A percentile compares a stretch with the other conserved stretches of the same genome.
These are phyloP conservation scores for Tricholoma matsutake DNA, from an alignment of 768 basidiomycete genomes.

Conservation along the genomic window DNA sequence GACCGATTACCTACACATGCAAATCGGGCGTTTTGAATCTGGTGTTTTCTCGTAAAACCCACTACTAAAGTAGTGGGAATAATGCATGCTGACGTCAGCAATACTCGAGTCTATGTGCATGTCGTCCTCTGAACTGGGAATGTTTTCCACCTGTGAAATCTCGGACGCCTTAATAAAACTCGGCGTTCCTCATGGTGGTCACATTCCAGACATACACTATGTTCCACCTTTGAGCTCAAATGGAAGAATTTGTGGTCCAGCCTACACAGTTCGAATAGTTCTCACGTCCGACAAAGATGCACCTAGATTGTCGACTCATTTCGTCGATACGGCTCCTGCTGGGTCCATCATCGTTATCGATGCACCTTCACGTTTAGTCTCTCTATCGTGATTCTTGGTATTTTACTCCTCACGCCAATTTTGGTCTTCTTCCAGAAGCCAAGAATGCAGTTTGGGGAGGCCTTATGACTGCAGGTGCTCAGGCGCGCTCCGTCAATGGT, in stretches of 20 bases:
- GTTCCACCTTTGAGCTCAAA: constrained; percentile 41
- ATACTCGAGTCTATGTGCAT: too few species aligned
- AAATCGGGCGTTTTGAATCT: too few species aligned
- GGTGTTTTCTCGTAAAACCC: too few species aligned
- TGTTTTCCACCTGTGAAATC: constrained; percentile 75
- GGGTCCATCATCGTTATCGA: constrained; percentile 72
- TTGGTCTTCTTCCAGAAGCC: constrained; percentile 39
- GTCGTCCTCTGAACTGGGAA: constrained; percentile 15
- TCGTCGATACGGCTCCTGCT: constrained; percentile 72
- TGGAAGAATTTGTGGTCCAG: constrained; percentile 61
- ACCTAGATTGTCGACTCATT: constrained; percentile 68
- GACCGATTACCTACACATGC: too few species aligned
- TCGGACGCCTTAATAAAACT: constrained; percentile 89
- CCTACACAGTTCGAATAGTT: constrained; percentile 88
- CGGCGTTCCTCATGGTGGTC: constrained; percentile 65
- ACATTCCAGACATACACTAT: constrained; percentile 73
- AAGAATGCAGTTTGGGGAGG: constrained; percentile 93
- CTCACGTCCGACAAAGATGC: constrained; percentile 50
- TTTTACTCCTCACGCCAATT: constrained; percentile 17
- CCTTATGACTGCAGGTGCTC: constrained; percentile 85
- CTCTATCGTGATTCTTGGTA: not conserved
- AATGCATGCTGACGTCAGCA: too few species aligned
- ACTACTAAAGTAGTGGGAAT: too few species aligned
- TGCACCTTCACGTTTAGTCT: constrained; percentile 59
- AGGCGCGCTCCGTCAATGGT: constrained; percentile 63